Percentiles rank a stretch among this genome's conserved stretches.
phyloP scores from a whole-genome alignment of 352 stramenopile species.

The Globisporangium cylindrosporum region DNA sequence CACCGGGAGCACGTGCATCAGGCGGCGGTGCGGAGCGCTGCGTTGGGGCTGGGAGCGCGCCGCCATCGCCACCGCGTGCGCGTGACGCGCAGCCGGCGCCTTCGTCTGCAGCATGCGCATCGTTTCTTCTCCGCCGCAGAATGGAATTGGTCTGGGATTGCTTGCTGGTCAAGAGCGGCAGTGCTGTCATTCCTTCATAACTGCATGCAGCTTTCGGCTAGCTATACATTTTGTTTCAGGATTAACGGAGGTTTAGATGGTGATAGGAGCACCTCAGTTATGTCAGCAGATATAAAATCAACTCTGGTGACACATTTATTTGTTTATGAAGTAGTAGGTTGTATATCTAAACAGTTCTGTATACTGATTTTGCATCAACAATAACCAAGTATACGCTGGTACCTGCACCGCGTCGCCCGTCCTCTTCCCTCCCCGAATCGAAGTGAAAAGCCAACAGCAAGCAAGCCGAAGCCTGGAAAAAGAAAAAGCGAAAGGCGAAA shows the following conservation, averaged over 20 bases:
- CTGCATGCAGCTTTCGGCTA: not conserved
- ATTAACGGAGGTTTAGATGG: not conserved
- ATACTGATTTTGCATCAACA: not conserved
- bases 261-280: not conserved
- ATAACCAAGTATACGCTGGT: not conserved
- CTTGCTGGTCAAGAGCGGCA: not conserved
- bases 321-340: not conserved
- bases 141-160: conserved; percentile 1
- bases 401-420: not conserved
- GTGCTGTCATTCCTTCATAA: not conserved
- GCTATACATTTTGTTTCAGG: not conserved
- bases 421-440: not conserved
- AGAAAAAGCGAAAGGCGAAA: conserved; percentile 5
- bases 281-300: not conserved
- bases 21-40: conserved; percentile 12
- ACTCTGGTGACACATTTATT: not conserved
- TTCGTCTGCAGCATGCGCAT: conserved; percentile 5
- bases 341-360: not conserved
- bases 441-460: conserved; percentile 1
- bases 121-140: not conserved
- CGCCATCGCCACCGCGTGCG: not conserved
- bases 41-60: not conserved
- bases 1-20: conserved; percentile 40
- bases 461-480: not conserved
- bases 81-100: conserved; percentile 1